Conservation (phyloP, 805 yeast species). For the Candida ponderosae region DNA sequence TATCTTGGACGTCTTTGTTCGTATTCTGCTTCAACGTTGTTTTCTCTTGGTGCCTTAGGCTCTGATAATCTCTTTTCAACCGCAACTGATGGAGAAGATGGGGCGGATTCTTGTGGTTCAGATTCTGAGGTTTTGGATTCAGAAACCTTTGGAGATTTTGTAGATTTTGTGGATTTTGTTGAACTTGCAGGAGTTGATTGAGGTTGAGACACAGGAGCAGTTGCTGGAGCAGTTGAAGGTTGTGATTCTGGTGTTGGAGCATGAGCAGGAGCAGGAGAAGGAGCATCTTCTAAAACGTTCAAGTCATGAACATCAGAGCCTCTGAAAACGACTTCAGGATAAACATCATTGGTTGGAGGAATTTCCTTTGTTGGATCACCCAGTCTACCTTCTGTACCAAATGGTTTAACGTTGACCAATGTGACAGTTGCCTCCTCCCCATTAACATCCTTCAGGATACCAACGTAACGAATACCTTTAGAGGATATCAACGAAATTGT, state of each 20-base stretch:
- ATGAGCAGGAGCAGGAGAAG: constrained; percentile 11
- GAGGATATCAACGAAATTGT: constrained; percentile 74
- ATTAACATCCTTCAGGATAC: constrained; percentile 78
- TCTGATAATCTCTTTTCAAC: too few species aligned
- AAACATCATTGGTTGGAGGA: constrained; percentile 58
- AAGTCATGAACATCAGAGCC: constrained; percentile 91
- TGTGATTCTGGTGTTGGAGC: constrained; percentile 5
- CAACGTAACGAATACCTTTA: constrained; percentile 81
- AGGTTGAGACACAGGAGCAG: constrained; percentile 5
- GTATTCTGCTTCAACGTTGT: background rate
- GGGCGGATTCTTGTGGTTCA: constrained; percentile 1
- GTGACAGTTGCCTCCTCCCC: constrained; percentile 90
- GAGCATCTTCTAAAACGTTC: constrained; percentile 62
- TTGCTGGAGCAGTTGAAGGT: constrained; percentile 3
- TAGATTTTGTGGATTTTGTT: constrained; percentile 3
- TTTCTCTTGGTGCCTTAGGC: constrained; percentile 1
- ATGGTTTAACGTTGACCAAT: constrained; percentile 66
- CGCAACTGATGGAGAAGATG: constrained; percentile 3
- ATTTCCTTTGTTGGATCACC: constrained; percentile 64
- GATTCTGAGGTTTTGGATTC: constrained; percentile 1
- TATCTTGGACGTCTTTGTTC: constrained; percentile 2
- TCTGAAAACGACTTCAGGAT: constrained; percentile 73
- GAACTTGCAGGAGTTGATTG: constrained; percentile 10
- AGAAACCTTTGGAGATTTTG: background rate
- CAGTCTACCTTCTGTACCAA: constrained; percentile 89